Conservation (phyloP, 306 rosid genomes). For the Cicer bijugum region DNA sequence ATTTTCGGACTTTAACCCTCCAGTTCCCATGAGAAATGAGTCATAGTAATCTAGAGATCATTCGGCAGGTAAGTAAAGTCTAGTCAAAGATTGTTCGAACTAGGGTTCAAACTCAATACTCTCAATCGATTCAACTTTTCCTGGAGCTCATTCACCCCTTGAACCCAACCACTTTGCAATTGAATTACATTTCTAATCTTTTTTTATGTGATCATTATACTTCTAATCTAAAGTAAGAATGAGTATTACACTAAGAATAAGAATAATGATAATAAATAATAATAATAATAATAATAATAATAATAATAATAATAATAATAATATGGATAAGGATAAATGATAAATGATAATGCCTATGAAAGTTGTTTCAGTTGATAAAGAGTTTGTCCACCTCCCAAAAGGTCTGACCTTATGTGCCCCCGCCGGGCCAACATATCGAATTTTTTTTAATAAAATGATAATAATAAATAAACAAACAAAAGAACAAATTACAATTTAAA, state of each 20-base stretch:
- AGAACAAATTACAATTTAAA: neutral
- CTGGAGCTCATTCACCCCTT: neutral
- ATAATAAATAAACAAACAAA: neutral
- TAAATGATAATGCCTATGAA: too few species aligned
- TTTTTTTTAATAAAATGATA: neutral
- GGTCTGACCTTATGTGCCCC: too few species aligned
- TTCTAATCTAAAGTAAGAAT: neutral
- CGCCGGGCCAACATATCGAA: too few species aligned
- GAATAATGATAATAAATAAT: too few species aligned
- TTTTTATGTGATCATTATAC: neutral
- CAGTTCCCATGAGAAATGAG: neutral
- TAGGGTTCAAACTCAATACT: neutral
- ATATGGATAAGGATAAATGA: too few species aligned
- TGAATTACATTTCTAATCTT: neutral
- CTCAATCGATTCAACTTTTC: neutral
- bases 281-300: too few species aligned
- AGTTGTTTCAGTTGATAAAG: too few species aligned
- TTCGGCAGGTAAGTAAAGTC: neutral
- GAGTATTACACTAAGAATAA: too few species aligned
- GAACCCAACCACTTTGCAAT: neutral
- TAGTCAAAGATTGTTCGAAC: neutral
- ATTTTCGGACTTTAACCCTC: neutral
- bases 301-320: too few species aligned
- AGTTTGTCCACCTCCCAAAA: too few species aligned
- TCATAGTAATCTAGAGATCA: neutral